phyloP scores from a whole-genome alignment of 192 early-diverging fungal species.

The Coemansia interrupta region DNA sequence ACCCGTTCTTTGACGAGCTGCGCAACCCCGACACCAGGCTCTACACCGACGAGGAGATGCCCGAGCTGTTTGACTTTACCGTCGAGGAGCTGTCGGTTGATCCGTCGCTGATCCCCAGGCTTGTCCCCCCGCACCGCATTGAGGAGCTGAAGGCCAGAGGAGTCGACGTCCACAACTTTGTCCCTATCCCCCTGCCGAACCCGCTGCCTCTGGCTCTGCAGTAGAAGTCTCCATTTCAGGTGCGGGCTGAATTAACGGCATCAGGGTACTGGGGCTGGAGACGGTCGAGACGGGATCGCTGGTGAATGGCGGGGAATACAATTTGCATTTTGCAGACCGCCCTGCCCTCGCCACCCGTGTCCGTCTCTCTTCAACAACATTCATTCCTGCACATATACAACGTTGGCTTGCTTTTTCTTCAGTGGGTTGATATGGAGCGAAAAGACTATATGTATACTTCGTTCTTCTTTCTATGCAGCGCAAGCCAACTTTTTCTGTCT shows the following conservation, averaged over 20 bases:
- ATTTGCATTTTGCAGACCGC: too few relatives aligned
- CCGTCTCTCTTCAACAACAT: too few relatives aligned
- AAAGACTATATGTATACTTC: too few relatives aligned
- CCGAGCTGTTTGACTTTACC: slow-evolving; percentile 90
- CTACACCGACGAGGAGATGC: slow-evolving; percentile 78
- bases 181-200: slow-evolving; percentile 37
- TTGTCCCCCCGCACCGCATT: slow-evolving; percentile 76
- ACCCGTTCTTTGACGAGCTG: slow-evolving; percentile 97
- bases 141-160: slow-evolving; percentile 37
- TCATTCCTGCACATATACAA: too few relatives aligned
- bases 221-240: slow-evolving; percentile 4
- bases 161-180: slow-evolving; percentile 47
- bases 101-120: slow-evolving; percentile 68
- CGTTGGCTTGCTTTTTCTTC: too few relatives aligned
- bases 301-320: too few relatives aligned
- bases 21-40: slow-evolving; percentile 77
- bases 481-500: slow-evolving; percentile 6
- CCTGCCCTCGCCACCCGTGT: too few relatives aligned
- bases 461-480: slow-evolving; percentile 3
- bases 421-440: too few relatives aligned
- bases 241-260: too few relatives aligned
- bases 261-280: too few relatives aligned
- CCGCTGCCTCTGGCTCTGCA: slow-evolving; percentile 48
- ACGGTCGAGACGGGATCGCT: too few relatives aligned
- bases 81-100: slow-evolving; percentile 80